phyloP scores from a whole-genome alignment of 768 basidiomycete species.

The Fomitopsis pulvina region DNA sequence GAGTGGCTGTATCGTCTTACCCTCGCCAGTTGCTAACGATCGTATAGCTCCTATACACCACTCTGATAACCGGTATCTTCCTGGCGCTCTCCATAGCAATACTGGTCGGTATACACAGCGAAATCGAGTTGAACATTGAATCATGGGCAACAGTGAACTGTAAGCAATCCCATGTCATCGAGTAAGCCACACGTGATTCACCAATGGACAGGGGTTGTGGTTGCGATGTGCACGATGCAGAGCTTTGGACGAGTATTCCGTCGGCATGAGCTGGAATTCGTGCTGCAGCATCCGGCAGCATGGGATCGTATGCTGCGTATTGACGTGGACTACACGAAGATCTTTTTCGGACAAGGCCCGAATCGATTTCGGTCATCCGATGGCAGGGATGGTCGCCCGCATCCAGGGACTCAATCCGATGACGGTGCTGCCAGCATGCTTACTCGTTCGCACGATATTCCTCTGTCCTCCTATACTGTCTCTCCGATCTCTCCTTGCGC shows the following conservation, averaged over 20 bases:
- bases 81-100: constrained; percentile 42
- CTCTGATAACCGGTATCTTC: constrained; percentile 43
- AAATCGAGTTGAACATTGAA: constrained; percentile 37
- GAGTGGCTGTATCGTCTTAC: constrained; percentile 10
- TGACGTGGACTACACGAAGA: constrained; percentile 17
- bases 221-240: constrained; percentile 50
- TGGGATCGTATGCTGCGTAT: constrained; percentile 32
- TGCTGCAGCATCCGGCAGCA: constrained; percentile 41
- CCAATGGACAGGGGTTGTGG: constrained; percentile 39
- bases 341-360: constrained; percentile 1
- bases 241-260: constrained; percentile 53
- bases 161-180: constrained; percentile 22
- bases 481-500: not conserved
- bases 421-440: not conserved
- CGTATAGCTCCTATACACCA: constrained; percentile 47
- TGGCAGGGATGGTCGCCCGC: not conserved
- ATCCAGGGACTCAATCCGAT: not conserved
- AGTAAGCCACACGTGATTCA: constrained; percentile 7
- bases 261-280: constrained; percentile 53
- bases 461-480: not conserved
- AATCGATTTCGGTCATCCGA: not conserved
- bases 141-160: constrained; percentile 53
- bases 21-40: not conserved
- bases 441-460: not conserved
- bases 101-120: constrained; percentile 42